Conservation (phyloP, 345 rosid species). For the Syzygium aqueum region DNA sequence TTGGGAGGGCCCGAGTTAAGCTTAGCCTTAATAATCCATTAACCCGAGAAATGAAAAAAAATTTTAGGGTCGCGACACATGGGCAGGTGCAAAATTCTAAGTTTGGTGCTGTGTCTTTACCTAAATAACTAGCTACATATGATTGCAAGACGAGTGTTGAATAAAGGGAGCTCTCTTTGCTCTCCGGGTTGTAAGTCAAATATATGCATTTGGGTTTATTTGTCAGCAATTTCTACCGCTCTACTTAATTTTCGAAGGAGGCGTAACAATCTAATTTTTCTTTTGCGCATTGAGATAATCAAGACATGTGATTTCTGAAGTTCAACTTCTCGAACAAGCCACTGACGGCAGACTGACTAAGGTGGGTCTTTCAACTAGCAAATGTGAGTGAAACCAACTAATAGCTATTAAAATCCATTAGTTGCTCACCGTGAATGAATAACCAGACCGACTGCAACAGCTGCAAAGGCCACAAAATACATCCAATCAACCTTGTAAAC, state of each 20-base stretch:
- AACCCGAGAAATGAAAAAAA: too few species aligned
- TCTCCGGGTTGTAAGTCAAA: neutral
- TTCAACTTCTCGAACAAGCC: neutral
- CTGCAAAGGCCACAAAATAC: conserved; percentile 71
- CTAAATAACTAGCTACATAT: neutral
- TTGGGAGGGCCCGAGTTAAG: too few species aligned
- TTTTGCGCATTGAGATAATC: neutral
- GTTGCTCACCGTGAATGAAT: conserved; percentile 56
- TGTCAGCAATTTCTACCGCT: neutral
- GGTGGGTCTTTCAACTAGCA: neutral
- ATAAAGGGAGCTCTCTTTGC: neutral
- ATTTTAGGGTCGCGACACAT: too few species aligned
- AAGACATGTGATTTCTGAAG: neutral
- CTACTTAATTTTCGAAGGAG: neutral
- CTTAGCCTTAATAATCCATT: too few species aligned
- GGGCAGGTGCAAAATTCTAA: neutral
- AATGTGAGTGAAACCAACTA: neutral
- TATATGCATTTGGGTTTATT: neutral
- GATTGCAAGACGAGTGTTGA: neutral
- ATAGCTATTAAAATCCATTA: neutral
- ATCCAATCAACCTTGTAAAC: conserved; percentile 64
- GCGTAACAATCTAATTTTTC: neutral
- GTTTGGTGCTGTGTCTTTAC: neutral
- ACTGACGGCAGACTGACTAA: neutral
- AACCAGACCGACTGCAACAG: conserved; percentile 55